phyloP scores from a whole-genome alignment of 805 yeast species.

The Wickerhamomyces tratensis region DNA sequence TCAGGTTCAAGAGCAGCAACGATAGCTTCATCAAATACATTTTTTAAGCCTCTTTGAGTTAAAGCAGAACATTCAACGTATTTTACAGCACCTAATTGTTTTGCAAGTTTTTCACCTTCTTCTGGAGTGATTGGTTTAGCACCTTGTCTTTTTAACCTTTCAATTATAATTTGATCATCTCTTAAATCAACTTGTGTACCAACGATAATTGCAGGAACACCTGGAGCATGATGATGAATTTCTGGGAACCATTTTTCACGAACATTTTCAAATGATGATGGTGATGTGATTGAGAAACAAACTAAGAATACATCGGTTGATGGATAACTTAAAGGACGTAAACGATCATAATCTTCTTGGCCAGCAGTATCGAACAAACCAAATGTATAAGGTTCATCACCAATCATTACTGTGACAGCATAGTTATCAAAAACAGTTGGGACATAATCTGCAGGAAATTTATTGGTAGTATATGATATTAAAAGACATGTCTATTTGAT shows the following conservation, averaged over 20 bases:
- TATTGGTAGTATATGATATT: slow-evolving; percentile 92
- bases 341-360: slow-evolving; percentile 96
- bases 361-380: slow-evolving; percentile 99
- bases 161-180: slow-evolving; percentile 84
- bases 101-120: slow-evolving; percentile 87
- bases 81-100: slow-evolving; percentile 90
- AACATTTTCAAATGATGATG: slow-evolving; percentile 95
- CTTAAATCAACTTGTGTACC: slow-evolving; percentile 96
- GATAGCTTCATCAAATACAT: slow-evolving; percentile 97
- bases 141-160: slow-evolving; percentile 84
- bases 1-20: slow-evolving; percentile 98
- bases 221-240: slow-evolving; percentile 97
- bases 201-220: slow-evolving; percentile 92
- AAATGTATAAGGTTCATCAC: slow-evolving; percentile 95
- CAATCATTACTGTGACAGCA: slow-evolving; percentile 92
- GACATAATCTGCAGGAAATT: slow-evolving; percentile 96
- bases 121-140: slow-evolving; percentile 78
- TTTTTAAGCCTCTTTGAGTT: slow-evolving; percentile 93
- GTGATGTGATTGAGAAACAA: slow-evolving; percentile 94
- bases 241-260: slow-evolving; percentile 99
- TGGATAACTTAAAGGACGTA: slow-evolving; percentile 94
- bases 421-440: slow-evolving; percentile 98
- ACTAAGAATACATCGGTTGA: slow-evolving; percentile 95
- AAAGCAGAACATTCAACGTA: slow-evolving; percentile 97
- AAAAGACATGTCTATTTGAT: slow-evolving; percentile 64